Conservation (phyloP, 768 basidiomycete species). For the Boletus barrowsii region DNA sequence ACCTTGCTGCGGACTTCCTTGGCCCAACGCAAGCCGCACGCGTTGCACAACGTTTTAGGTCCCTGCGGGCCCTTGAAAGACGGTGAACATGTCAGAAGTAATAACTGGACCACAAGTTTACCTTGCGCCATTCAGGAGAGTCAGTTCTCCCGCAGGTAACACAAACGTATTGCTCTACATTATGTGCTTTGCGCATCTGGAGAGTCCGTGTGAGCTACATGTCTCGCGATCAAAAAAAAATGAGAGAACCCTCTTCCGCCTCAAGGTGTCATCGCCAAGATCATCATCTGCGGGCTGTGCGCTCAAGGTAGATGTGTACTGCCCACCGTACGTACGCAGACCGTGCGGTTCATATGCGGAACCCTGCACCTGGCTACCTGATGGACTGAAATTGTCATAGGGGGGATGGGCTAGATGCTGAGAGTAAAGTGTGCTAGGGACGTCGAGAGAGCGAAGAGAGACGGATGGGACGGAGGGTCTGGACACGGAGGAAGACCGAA, state of each 20-base stretch:
- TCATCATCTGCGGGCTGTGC: constrained; percentile 37
- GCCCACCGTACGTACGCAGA: constrained; percentile 13
- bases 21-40: constrained; percentile 92
- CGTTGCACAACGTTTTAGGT: constrained; percentile 97
- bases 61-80: constrained; percentile 76
- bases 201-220: not conserved
- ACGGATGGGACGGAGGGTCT: constrained; percentile 20
- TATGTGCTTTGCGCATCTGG: constrained; percentile 39
- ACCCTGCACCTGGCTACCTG: constrained; percentile 10
- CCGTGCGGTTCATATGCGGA: constrained; percentile 21
- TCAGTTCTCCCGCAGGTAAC: constrained; percentile 92
- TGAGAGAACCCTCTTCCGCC: constrained; percentile 58
- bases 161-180: constrained; percentile 76
- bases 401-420: constrained; percentile 9
- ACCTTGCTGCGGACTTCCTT: constrained; percentile 57
- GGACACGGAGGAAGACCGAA: constrained; percentile 28
- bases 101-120: constrained; percentile 15
- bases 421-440: constrained; percentile 15
- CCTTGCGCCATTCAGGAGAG: constrained; percentile 98
- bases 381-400: constrained; percentile 15
- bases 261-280: constrained; percentile 46
- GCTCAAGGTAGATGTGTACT: constrained; percentile 12
- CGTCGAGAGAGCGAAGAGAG: constrained; percentile 11
- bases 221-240: not conserved
- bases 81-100: constrained; percentile 14